Conservation (phyloP, 768 basidiomycete genomes). For the Calvatia gigantea region DNA sequence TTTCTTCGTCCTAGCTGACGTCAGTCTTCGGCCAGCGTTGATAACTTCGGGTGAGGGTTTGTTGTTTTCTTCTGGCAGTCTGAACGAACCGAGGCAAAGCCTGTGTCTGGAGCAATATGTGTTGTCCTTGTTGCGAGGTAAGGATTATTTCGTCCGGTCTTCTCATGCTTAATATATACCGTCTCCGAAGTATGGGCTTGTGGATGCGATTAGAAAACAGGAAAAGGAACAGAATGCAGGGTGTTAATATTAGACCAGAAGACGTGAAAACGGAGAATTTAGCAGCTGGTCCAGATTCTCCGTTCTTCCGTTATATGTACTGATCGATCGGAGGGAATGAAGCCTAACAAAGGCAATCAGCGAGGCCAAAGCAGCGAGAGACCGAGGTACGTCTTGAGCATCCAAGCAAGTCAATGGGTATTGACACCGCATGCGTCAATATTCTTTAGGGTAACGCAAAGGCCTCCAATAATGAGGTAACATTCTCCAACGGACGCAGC, state of each 20-base stretch:
- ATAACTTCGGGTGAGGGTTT: constrained; percentile 38
- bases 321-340: constrained; percentile 16
- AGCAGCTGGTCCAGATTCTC: constrained; percentile 36
- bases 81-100: constrained; percentile 23
- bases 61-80: background rate
- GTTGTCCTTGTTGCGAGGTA: constrained; percentile 38
- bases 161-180: constrained; percentile 6
- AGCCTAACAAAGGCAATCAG: background rate
- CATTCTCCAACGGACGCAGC: constrained; percentile 26
- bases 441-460: constrained; percentile 33
- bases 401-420: background rate
- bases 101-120: constrained; percentile 45
- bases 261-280: constrained; percentile 45
- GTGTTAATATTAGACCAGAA: constrained; percentile 34
- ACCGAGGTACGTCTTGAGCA: background rate
- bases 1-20: background rate
- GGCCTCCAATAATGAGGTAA: constrained; percentile 27
- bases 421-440: constrained; percentile 10
- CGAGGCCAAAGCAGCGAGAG: background rate
- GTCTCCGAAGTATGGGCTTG: constrained; percentile 30
- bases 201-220: constrained; percentile 50
- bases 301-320: constrained; percentile 47
- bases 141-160: constrained; percentile 7
- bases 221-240: constrained; percentile 38
- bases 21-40: constrained; percentile 26